Conservation (phyloP, 139 green algal genomes). For the Yamagishiella unicocca region DNA sequence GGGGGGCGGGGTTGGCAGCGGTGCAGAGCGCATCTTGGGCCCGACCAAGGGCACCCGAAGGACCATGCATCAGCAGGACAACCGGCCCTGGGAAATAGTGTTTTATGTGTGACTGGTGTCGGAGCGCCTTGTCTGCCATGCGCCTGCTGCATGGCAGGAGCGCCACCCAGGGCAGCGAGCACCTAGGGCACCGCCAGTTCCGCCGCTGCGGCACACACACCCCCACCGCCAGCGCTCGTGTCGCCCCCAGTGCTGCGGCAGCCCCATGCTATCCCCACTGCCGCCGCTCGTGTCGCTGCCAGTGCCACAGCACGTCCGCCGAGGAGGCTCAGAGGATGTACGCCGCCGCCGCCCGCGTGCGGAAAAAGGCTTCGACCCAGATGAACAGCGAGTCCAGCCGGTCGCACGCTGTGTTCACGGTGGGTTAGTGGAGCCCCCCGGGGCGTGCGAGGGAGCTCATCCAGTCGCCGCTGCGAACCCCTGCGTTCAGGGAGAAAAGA, state of each 20-base stretch:
- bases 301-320: slow-evolving; percentile 48
- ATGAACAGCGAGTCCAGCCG: slow-evolving; percentile 81
- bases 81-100: too few relatives aligned
- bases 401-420: slow-evolving; percentile 84
- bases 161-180: too few relatives aligned
- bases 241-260: neutral
- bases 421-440: slow-evolving; percentile 45
- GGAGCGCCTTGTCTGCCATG: neutral
- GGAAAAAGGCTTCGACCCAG: slow-evolving; percentile 73
- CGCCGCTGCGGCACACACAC: neutral
- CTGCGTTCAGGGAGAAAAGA: too few relatives aligned
- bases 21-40: too few relatives aligned
- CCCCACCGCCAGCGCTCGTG: neutral
- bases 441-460: too few relatives aligned
- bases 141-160: neutral
- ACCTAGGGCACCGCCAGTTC: too few relatives aligned
- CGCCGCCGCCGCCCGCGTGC: slow-evolving; percentile 51
- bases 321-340: slow-evolving; percentile 68
- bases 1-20: too few relatives aligned
- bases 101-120: too few relatives aligned
- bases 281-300: neutral
- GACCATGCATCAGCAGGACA: too few relatives aligned
- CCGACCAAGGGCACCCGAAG: too few relatives aligned
- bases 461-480: too few relatives aligned
- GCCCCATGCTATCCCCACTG: neutral